Evolutionary conservation across 805 yeast genomes (phyloP), one percentile per base, ranked within the genome.

Genomic region (Cyberlindnera nakhonratchasimensis): DNA sequence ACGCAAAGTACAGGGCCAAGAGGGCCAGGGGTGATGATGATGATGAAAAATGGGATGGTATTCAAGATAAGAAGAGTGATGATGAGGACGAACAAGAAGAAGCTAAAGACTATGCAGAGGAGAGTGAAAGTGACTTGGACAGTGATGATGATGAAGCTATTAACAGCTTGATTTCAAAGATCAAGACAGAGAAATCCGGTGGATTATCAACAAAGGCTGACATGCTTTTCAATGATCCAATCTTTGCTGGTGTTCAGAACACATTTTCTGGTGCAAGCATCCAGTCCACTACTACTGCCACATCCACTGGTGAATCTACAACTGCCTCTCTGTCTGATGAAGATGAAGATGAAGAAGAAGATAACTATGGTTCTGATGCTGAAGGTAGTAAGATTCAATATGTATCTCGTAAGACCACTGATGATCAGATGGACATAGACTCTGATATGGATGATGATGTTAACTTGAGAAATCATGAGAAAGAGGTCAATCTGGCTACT

Each of bases 11-110:
- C 54, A 73, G 77, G 52, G 89, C 91, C 19, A 84, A 80, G 57
- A 70, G 72, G 55, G 80, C 82, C 26, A 75, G 93, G 64, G 90
- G 87, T 28, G 89, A 81, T 51, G 85, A 70, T 40, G 80, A 79
- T 52, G 93, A 83, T 50, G 87, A 79, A 43, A 77, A 74, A 37
- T 86, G 93, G 93, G 82, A 80, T 34, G 93, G 93, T 47, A 80
- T 86, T 44, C 60, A 69, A 25, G 80, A 75, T 13, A 72, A 72
- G 30, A 68, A 64, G 12, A 64, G 63, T 20, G 71, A 63, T 25
- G 62, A 57, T 6, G 65, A 50, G 26, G 34, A 54, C 12, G 68
- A 64, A n/a, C n/a, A n/a, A 31, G 61, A 55, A 12, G 63, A 56
- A n/a, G 60, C 66, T 18, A 64, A 64, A 32, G 73, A 67, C 35